Conservation (phyloP, 169 alveolate genomes). For the Plasmodium vivax region DNA sequence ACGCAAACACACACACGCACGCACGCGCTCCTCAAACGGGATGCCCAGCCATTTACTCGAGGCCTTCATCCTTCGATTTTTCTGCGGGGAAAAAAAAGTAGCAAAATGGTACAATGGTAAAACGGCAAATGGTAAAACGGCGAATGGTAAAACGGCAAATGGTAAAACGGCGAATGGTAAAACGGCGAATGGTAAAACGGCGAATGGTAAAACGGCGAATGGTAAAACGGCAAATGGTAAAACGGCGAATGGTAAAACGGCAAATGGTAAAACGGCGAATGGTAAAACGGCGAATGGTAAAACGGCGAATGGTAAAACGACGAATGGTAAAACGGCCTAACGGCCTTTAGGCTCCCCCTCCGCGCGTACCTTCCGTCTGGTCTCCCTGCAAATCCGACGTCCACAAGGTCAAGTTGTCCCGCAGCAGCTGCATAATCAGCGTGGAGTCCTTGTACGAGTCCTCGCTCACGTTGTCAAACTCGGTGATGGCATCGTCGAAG, state of each 20-base stretch:
- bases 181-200: no score
- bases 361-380: slow-evolving; percentile 43
- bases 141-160: no score
- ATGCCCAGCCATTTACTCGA: slow-evolving; percentile 15
- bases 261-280: no score
- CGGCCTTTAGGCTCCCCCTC: neutral
- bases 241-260: no score
- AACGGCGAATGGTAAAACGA: no score
- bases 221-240: no score
- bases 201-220: no score
- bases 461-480: slow-evolving; percentile 94
- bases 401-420: slow-evolving; percentile 97
- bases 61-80: slow-evolving; percentile 68
- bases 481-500: slow-evolving; percentile 96
- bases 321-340: no score
- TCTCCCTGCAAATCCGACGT: slow-evolving; percentile 92
- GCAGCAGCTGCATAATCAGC: slow-evolving; percentile 95
- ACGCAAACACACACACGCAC: neutral
- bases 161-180: no score
- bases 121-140: no score
- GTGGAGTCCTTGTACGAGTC: slow-evolving; percentile 96
- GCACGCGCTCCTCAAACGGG: slow-evolving; percentile 10
- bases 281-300: no score
- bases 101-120: neutral
- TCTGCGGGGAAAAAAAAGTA: slow-evolving; percentile 1